Conservation (phyloP, 1,139 yeast genomes). For the Saccharomyces hybrid region DNA sequence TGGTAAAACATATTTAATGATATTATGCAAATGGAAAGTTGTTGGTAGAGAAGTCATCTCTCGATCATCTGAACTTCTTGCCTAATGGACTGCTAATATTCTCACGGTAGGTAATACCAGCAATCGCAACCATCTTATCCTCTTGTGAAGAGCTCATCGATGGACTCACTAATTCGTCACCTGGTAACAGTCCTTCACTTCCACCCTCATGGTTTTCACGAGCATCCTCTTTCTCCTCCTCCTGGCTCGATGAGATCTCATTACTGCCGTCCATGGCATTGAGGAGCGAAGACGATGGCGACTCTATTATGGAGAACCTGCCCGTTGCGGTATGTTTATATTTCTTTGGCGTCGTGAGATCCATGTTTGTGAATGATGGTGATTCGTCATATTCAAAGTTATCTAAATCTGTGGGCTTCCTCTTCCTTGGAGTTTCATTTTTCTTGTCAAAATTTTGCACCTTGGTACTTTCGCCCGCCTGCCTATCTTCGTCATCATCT, state of each 20-base stretch:
- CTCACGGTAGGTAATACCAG: slow-evolving; percentile 4
- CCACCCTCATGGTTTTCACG: not conserved
- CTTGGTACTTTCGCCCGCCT: slow-evolving; percentile 5
- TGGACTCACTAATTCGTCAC: not conserved
- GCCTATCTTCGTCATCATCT: slow-evolving; percentile 10
- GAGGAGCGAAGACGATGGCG: not conserved
- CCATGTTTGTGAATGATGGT: slow-evolving; percentile 4
- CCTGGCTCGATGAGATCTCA: not conserved
- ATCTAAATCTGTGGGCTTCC: slow-evolving; percentile 25
- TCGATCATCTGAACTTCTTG: slow-evolving; percentile 5
- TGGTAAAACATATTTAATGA: not conserved
- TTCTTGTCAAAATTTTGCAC: slow-evolving; percentile 1
- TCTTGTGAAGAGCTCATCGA: not conserved
- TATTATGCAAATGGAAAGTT: not conserved
- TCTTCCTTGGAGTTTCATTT: slow-evolving; percentile 16
- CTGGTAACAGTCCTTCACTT: not conserved
- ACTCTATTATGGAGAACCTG: not conserved
- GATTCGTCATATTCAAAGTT: slow-evolving; percentile 19
- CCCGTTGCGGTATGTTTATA: slow-evolving; percentile 9
- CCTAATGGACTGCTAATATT: slow-evolving; percentile 3
- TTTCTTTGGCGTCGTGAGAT: slow-evolving; percentile 23
- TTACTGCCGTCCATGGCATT: not conserved
- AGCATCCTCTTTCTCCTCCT: not conserved
- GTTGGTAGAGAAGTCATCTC: not conserved
- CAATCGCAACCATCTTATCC: not conserved